phyloP scores from a whole-genome alignment of 2,329 filamentous ascomycete genomes.

The Ascochyta clinopodiicola region DNA sequence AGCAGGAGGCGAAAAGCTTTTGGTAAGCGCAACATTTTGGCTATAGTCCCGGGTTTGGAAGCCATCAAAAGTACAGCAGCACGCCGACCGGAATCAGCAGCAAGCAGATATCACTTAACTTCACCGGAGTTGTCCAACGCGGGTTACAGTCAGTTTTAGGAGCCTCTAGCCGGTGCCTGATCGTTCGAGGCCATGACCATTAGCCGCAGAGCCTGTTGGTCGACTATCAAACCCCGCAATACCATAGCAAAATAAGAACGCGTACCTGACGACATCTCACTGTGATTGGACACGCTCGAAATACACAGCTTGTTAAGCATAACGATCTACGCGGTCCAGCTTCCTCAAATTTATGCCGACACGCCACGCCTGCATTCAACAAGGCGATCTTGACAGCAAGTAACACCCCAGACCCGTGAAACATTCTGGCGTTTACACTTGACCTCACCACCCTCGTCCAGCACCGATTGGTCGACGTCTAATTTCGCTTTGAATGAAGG shows the following conservation, averaged over 20 bases:
- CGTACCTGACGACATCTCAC: background rate
- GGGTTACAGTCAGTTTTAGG: background rate
- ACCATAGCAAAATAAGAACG: conserved; percentile 1
- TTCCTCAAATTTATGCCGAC: conserved; percentile 15
- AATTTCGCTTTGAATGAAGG: conserved; percentile 2
- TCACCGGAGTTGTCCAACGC: background rate
- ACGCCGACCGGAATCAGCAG: background rate
- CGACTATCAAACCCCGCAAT: conserved; percentile 11
- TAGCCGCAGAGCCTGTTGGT: conserved; percentile 4
- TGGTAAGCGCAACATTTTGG: conserved; percentile 31
- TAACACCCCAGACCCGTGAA: conserved; percentile 1
- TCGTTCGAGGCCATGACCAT: background rate
- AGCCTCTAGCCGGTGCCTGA: conserved; percentile 3
- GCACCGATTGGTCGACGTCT: conserved; percentile 16
- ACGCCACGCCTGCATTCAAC: background rate
- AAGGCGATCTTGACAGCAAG: conserved; percentile 5
- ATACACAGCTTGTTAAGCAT: conserved; percentile 10
- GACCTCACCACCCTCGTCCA: conserved; percentile 3
- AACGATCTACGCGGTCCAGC: conserved; percentile 9
- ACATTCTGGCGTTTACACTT: conserved; percentile 12
- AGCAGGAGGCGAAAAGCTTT: conserved; percentile 37
- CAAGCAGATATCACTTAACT: background rate
- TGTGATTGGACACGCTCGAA: conserved; percentile 8
- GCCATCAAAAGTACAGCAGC: background rate
- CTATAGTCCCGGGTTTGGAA: background rate